These are phyloP conservation scores for Amphicarpaea edgeworthii DNA, from an alignment of 306 rosid species.

Conservation along the genomic window DNA sequence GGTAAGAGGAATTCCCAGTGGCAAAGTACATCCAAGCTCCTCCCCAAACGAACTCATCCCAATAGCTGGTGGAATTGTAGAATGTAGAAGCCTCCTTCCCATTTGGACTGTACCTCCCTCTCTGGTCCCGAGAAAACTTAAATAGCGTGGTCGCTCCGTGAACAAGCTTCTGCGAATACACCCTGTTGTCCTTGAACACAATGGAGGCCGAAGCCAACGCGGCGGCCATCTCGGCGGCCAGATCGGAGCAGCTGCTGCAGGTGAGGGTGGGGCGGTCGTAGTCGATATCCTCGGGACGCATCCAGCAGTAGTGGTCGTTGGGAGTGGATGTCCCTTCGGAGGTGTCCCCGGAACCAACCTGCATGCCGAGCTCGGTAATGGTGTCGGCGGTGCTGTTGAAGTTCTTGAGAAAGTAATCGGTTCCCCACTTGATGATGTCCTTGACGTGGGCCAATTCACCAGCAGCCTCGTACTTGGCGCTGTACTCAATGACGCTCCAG, in stretches of 20 bases:
- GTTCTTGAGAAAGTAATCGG: conserved; percentile 80
- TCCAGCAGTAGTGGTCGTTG: conserved; percentile 83
- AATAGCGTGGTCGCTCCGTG: conserved; percentile 73
- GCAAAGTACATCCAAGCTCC: conserved; percentile 94
- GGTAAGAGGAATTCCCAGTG: conserved; percentile 80
- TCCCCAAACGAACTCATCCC: conserved; percentile 87
- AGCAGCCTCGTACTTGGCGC: conserved; percentile 80
- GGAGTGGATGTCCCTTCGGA: conserved; percentile 66
- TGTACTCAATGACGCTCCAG: conserved; percentile 90
- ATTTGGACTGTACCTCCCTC: conserved; percentile 59
- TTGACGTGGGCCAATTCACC: conserved; percentile 74
- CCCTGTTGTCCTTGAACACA: conserved; percentile 78
- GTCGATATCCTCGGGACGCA: conserved; percentile 81
- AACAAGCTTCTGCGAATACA: conserved; percentile 77
- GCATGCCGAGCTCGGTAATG: conserved; percentile 38
- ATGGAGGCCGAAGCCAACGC: conserved; percentile 78
- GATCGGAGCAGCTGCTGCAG: conserved; percentile 61
- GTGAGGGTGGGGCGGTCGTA: conserved; percentile 54
- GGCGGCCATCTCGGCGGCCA: conserved; percentile 81
- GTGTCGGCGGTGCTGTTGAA: conserved; percentile 74
- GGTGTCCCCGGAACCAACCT: conserved; percentile 76
- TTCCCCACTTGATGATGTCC: conserved; percentile 84
- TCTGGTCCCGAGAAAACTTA: conserved; percentile 52
- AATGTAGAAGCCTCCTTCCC: conserved; percentile 57
- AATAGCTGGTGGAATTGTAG: conserved; percentile 69